Percentiles rank a stretch among this genome's conserved stretches.
Evolutionary conservation across 78 protist species (phyloP).

Genomic region (Blattamonas nauphoetae): DNA sequence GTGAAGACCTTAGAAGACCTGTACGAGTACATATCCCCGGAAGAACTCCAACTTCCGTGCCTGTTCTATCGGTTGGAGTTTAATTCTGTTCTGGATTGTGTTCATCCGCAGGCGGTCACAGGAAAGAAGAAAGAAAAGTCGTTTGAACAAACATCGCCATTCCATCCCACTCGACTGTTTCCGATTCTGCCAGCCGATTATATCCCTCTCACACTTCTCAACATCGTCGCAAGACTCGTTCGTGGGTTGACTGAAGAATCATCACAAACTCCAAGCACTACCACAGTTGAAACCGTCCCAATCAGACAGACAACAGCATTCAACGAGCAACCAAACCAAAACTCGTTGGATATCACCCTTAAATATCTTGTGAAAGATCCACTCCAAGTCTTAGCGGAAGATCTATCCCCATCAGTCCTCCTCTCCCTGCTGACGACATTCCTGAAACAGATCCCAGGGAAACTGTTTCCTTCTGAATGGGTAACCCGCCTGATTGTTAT

Average conservation of each 20-base stretch:
- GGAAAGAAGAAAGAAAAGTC: too few species aligned
- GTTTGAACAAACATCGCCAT: background rate
- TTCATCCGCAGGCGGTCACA: too few species aligned
- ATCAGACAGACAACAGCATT: too few species aligned
- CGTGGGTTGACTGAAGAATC: background rate
- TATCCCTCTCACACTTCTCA: background rate
- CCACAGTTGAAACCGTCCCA: too few species aligned
- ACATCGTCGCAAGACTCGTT: background rate
- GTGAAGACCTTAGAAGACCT: background rate
- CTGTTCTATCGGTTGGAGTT: background rate
- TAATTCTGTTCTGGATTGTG: background rate
- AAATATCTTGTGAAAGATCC: too few species aligned
- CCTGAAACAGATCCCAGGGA: background rate
- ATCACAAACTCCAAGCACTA: too few species aligned
- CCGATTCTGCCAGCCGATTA: background rate
- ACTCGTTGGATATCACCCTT: too few species aligned
- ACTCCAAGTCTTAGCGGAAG: background rate
- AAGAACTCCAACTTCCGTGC: background rate
- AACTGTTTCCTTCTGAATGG: background rate
- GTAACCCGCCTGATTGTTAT: background rate
- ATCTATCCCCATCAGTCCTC: background rate
- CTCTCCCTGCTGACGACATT: background rate
- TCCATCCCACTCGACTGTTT: background rate
- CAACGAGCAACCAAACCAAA: too few species aligned
- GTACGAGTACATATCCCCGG: background rate